These are phyloP conservation scores for Auxenochlorella pyrenoidosa DNA, from an alignment of 139 green algal species.

Conservation along the genomic window DNA sequence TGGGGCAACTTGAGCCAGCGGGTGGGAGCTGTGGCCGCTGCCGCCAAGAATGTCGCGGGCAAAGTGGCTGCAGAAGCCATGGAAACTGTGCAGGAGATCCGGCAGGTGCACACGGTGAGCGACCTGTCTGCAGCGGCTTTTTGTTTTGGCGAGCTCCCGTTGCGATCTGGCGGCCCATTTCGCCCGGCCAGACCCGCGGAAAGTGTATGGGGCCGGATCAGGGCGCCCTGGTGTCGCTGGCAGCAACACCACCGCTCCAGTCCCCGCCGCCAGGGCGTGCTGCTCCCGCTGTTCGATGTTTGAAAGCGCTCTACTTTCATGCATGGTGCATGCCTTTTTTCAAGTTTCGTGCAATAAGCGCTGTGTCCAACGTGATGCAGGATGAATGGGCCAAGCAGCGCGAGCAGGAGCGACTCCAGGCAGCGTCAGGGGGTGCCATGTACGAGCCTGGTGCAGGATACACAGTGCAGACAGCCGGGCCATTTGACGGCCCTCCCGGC, in stretches of 20 bases:
- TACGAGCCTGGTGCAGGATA: not conserved
- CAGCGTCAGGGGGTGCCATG: not conserved
- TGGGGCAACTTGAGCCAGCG: conserved; percentile 19
- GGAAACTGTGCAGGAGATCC: conserved; percentile 43
- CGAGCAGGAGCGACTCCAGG: not conserved
- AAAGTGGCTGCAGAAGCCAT: conserved; percentile 39
- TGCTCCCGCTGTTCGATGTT: no score
- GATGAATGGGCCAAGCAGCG: conserved; percentile 10
- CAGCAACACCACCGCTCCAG: no score
- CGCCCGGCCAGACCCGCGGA: no score
- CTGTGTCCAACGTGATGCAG: conserved; percentile 2
- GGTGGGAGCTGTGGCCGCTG: not conserved
- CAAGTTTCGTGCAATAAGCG: no score
- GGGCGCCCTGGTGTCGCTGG: no score
- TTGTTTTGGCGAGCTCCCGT: not conserved
- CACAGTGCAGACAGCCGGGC: not conserved
- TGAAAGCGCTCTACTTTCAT: not conserved
- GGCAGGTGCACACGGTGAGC: conserved; percentile 33
- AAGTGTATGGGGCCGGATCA: no score
- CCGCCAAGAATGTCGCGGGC: conserved; percentile 9
- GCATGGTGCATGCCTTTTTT: no score
- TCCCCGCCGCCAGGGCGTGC: no score
- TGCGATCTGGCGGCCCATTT: no score
- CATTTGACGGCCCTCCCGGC: not conserved
- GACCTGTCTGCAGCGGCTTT: not conserved